Conservation (phyloP, 2,329 filamentous ascomycete genomes). For the Pseudogymnoascus sp. region DNA sequence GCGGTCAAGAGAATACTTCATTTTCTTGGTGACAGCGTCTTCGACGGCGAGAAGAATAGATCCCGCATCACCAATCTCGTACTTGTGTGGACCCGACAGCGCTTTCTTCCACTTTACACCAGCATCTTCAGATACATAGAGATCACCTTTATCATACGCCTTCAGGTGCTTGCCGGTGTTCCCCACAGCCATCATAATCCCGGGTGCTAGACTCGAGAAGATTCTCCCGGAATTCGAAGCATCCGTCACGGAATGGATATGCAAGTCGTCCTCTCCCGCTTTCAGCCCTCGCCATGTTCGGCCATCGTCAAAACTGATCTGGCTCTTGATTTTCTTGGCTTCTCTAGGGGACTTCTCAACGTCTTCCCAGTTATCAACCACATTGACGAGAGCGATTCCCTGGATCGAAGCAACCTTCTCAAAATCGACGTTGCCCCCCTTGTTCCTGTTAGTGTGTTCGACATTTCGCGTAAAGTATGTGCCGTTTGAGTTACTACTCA, state of each 20-base stretch:
- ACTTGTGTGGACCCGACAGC: constrained; percentile 79
- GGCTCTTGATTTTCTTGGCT: constrained; percentile 64
- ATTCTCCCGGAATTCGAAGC: constrained; percentile 75
- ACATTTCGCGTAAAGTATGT: constrained; percentile 92
- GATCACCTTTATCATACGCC: constrained; percentile 63
- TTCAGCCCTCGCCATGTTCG: constrained; percentile 73
- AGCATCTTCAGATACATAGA: constrained; percentile 87
- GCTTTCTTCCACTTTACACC: constrained; percentile 75
- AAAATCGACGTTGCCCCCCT: constrained; percentile 75
- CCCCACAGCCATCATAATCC: constrained; percentile 87
- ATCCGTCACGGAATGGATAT: constrained; percentile 88
- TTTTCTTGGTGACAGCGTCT: constrained; percentile 56
- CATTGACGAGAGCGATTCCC: constrained; percentile 84
- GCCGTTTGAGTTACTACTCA: constrained; percentile 95
- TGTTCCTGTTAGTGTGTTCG: constrained; percentile 83
- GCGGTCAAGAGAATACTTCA: constrained; percentile 79
- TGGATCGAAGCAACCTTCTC: constrained; percentile 90
- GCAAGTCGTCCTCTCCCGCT: constrained; percentile 58
- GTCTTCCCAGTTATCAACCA: constrained; percentile 77
- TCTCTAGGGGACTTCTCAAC: constrained; percentile 47
- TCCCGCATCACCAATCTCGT: constrained; percentile 91
- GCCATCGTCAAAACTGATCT: constrained; percentile 94
- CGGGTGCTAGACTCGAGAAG: constrained; percentile 89
- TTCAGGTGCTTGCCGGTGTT: constrained; percentile 75
- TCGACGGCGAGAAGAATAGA: constrained; percentile 78